These are phyloP conservation scores for Malus sylvestris DNA, from an alignment of 306 rosid species.

Conservation along the genomic window DNA sequence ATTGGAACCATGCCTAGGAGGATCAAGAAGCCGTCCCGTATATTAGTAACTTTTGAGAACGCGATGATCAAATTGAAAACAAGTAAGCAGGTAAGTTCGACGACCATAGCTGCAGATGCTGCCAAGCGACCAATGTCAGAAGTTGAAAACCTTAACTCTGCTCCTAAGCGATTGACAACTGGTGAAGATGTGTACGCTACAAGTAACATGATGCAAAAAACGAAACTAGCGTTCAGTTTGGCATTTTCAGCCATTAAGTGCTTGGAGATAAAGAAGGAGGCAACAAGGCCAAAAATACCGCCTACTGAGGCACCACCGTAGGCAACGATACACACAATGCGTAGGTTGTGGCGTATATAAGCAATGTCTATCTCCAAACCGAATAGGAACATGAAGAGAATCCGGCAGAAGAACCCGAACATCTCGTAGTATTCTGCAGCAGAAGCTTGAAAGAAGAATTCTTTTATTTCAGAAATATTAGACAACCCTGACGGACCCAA, in stretches of 20 bases:
- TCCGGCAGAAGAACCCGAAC: slow-evolving; percentile 77
- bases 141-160: slow-evolving; percentile 55
- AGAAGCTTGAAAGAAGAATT: slow-evolving; percentile 44
- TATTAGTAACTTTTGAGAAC: not conserved
- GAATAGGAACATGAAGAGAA: slow-evolving; percentile 69
- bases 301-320: slow-evolving; percentile 49
- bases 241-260: slow-evolving; percentile 12
- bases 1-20: not conserved
- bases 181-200: slow-evolving; percentile 74
- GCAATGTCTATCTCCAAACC: slow-evolving; percentile 67
- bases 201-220: slow-evolving; percentile 36
- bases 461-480: slow-evolving; percentile 32
- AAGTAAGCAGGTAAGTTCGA: slow-evolving; percentile 53
- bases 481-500: slow-evolving; percentile 72
- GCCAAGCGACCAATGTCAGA: slow-evolving; percentile 61
- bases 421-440: slow-evolving; percentile 76
- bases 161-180: slow-evolving; percentile 64
- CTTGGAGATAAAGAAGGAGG: slow-evolving; percentile 47
- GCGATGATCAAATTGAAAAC: slow-evolving; percentile 41
- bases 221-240: slow-evolving; percentile 9
- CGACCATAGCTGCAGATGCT: slow-evolving; percentile 44
- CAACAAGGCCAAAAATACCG: slow-evolving; percentile 35
- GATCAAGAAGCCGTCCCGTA: slow-evolving; percentile 12
- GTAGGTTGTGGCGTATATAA: slow-evolving; percentile 31
- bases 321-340: slow-evolving; percentile 33